Evolutionary conservation across 208 protist genomes (phyloP), one percentile per base, ranked within the genome.

Genomic region (Leptomonas pyrrhocoris): DNA sequence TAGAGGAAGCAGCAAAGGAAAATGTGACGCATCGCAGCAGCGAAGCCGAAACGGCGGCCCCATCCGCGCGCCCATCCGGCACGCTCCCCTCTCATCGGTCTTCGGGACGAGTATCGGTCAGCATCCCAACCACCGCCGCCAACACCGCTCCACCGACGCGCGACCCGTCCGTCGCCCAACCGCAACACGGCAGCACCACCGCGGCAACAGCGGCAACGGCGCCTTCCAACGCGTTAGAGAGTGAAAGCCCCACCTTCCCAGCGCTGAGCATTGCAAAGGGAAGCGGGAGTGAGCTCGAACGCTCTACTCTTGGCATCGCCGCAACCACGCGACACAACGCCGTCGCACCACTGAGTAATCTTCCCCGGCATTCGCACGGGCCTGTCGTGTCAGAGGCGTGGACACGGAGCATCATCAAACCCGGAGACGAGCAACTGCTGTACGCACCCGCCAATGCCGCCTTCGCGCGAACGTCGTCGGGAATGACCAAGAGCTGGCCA

Each of bases 321-420:
- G 38, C 40, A n/a, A 51, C 49, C 12, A 56, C 51, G 16, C 43
- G n/a, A 36, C 54, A 19, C 19, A 42, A 51, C 30, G 43, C 36
- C 1, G 54, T 62, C 6, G 54, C 55, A 27, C 18, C 53, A 18
- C 51, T 57, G 19, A 43, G 38, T 7, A 46, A 6, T 1, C 21
- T 58, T 0, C 45, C 54, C 6, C 74, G 58, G 40, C 50, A 34
- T 13, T 60, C 62, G 1, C 68, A 66, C 38, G 79, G 68, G 12
- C 90, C 87, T 11, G 75, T 92, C 19, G 73, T 95, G 19, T 90
- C 85, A 28, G 90, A 91, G 68, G 81, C 76, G 65, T 95, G 90
- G 90, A 66, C 90, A 4, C 85, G 87, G 6, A 90, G 79, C 62
- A 76, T 95, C 48, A 73, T 95, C n/a, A 80, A 84, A 49, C 81